Evolutionary conservation across 1,139 yeast species (phyloP).

Genomic region (Lodderomyces beijingensis): DNA sequence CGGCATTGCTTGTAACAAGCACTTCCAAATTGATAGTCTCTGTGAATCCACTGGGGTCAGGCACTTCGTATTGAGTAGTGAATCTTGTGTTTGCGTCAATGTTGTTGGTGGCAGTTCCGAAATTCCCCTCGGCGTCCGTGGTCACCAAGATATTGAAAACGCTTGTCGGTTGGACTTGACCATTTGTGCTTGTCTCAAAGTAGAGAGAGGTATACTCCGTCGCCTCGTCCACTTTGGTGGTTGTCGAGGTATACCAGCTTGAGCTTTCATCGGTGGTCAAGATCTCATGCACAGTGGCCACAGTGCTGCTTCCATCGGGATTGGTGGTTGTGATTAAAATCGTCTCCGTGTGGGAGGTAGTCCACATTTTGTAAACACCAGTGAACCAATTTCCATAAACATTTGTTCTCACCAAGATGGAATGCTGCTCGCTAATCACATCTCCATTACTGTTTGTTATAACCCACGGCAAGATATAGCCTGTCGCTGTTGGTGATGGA

Average conservation of each 20-base stretch:
- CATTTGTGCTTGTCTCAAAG: neutral
- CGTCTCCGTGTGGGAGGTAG: neutral
- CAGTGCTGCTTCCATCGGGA: no score
- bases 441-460: neutral
- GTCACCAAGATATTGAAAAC: neutral
- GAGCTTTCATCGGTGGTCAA: no score
- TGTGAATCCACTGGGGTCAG: neutral
- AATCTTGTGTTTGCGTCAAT: neutral
- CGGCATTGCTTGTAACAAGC: neutral
- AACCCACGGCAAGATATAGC: neutral
- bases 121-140: neutral
- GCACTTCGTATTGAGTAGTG: neutral
- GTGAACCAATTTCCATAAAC: conserved; percentile 2
- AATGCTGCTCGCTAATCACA: neutral
- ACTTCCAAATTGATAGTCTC: neutral
- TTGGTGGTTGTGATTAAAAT: neutral
- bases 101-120: neutral
- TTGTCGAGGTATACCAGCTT: no score
- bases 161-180: neutral
- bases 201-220: neutral
- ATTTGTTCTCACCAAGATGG: conserved; percentile 1
- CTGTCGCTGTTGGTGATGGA: neutral
- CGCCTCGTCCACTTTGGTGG: no score
- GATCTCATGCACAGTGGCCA: no score
- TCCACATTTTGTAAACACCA: conserved; percentile 3